Evolutionary conservation across 495 filamentous ascomycete species (phyloP), one percentile per base, ranked within the genome.

Genomic region (Bacidia rubella): DNA sequence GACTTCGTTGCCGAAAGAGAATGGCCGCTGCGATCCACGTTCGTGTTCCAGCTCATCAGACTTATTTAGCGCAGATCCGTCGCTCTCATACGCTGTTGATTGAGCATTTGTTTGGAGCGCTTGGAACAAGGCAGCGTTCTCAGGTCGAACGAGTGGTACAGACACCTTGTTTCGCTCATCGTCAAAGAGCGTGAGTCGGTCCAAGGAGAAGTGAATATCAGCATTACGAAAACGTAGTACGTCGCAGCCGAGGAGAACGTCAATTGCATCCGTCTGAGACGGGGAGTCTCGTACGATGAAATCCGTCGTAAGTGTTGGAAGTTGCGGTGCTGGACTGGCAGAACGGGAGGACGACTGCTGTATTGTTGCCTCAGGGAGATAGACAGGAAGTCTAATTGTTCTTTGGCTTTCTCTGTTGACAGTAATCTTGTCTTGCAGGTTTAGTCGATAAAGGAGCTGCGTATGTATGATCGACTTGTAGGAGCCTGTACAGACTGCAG

Each of bases 101-200:
- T 29, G 22, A 35, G 20, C 15, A n/a, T 68, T 70, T 7, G 83
- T 87, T 58, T 69, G 79, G 21, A 97, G 70, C 55, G 76, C 76
- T 53, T 83, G 92, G 72, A 92, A 96, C 2, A 79, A 68, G 9
- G 69, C 70, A 49, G 94, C 87, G 54, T 88, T 81, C 64, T 96
- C 90, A n/a, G 92, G 93, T 39, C 90, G 79, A 45, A 93, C 89
- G 54, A 98, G 82, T 23, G 90, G 92, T 20, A 98, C 81, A 19
- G 83, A 88, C n/a, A 98, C 68, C 57, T 92, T 93, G 63, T 85
- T 86, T 38, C 85, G 76, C 25, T 90, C 85, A 60, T 90, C 85
- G 60, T 90, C 86, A 56, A 88, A 87, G 42, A 97, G 73, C 0
- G 85, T 83, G 63, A 98, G 75, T 53, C 81, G 79, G 57, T 94